phyloP scores from a whole-genome alignment of 2,329 filamentous ascomycete genomes.

The Fusarium sp. region DNA sequence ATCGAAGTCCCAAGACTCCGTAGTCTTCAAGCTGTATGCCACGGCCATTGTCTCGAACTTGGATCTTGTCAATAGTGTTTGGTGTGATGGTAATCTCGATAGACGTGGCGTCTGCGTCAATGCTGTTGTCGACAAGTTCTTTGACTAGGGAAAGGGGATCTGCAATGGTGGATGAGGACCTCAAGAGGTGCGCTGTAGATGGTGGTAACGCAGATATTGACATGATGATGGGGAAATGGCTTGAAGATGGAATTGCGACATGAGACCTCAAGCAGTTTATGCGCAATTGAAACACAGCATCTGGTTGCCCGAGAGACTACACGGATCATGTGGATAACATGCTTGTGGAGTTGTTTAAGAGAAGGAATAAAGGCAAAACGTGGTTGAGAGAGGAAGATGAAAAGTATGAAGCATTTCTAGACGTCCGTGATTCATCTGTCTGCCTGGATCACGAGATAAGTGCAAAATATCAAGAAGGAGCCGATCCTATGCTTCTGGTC shows the following conservation, averaged over 20 bases:
- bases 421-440: constrained; percentile 6
- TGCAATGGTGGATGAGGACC: constrained; percentile 72
- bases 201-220: constrained; percentile 66
- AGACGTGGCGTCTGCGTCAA: constrained; percentile 78
- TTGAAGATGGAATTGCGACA: constrained; percentile 29
- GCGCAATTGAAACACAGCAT: constrained; percentile 38
- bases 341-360: constrained; percentile 37
- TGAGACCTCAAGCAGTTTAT: constrained; percentile 28
- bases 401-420: not conserved
- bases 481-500: constrained; percentile 1
- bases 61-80: constrained; percentile 78
- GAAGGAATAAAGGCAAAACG: constrained; percentile 19
- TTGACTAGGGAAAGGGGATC: constrained; percentile 77
- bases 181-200: constrained; percentile 69
- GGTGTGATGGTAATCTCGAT: constrained; percentile 75
- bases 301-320: constrained; percentile 47
- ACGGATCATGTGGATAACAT: constrained; percentile 48
- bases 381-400: constrained; percentile 8
- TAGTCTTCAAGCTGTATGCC: constrained; percentile 77
- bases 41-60: constrained; percentile 81
- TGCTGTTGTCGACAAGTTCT: constrained; percentile 83
- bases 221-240: constrained; percentile 55
- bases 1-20: constrained; percentile 72
- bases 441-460: constrained; percentile 13
- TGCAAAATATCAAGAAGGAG: constrained; percentile 17